Conservation (phyloP, 495 filamentous ascomycete species). For the Sordaria brevicollis region DNA sequence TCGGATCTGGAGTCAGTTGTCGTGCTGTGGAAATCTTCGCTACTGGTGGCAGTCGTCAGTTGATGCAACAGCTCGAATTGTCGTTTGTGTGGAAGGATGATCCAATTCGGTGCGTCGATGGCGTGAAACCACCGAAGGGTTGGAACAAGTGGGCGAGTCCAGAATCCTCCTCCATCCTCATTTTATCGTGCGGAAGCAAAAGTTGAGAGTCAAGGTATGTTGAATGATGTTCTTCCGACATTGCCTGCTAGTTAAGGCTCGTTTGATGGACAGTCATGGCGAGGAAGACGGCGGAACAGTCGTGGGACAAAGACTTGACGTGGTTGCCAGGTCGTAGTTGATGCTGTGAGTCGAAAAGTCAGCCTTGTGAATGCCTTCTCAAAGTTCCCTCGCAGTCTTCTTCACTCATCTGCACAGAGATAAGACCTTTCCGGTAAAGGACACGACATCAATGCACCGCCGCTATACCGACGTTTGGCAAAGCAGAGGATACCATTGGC, state of each 20-base stretch:
- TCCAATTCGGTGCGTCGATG: not conserved
- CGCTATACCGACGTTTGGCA: not conserved
- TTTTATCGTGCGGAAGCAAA: not conserved
- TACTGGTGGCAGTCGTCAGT: not conserved
- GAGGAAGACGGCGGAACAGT: not conserved
- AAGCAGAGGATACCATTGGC: not conserved
- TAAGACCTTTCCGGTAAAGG: too few relatives aligned
- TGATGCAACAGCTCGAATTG: not conserved
- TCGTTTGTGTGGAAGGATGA: not conserved
- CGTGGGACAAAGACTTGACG: too few relatives aligned
- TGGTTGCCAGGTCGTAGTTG: too few relatives aligned
- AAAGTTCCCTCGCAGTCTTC: too few relatives aligned
- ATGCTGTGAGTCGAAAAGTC: too few relatives aligned
- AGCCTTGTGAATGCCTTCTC: too few relatives aligned
- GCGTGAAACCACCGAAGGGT: not conserved
- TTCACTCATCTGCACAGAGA: too few relatives aligned
- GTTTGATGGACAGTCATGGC: not conserved
- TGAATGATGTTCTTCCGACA: not conserved
- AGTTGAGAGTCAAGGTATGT: not conserved
- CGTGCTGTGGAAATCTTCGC: not conserved
- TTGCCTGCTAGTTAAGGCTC: not conserved
- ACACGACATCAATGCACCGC: too few relatives aligned
- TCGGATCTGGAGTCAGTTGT: not conserved
- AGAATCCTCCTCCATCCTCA: not conserved
- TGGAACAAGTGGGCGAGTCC: not conserved